phyloP scores from a whole-genome alignment of 2,329 filamentous ascomycete species.

The Nothophoma quercina region DNA sequence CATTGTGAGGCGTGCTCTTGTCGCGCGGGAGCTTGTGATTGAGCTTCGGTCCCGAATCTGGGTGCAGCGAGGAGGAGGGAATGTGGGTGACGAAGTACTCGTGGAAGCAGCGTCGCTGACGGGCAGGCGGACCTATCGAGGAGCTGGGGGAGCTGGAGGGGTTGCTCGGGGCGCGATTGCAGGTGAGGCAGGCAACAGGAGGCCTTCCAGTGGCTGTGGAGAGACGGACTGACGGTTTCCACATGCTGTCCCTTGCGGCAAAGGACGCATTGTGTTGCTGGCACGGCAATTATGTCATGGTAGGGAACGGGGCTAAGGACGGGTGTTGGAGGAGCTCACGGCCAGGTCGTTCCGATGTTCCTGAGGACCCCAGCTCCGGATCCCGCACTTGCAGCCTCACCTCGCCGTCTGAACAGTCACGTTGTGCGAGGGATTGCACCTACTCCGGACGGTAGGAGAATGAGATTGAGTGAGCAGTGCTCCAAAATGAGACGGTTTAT shows the following conservation, averaged over 20 bases:
- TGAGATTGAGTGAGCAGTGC: no score
- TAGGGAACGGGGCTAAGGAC: conserved; percentile 12
- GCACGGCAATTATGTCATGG: conserved; percentile 41
- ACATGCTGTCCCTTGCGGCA: conserved; percentile 47
- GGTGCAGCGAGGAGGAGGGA: conserved; percentile 89
- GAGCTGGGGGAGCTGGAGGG: conserved; percentile 11
- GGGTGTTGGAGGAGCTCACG: conserved; percentile 16
- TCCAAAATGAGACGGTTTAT: no score
- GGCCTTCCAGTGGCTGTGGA: conserved; percentile 36
- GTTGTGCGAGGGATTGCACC: neutral
- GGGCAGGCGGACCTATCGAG: conserved; percentile 23
- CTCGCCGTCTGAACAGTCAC: neutral
- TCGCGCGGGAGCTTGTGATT: conserved; percentile 88
- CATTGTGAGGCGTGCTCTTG: conserved; percentile 78
- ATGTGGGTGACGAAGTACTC: conserved; percentile 98
- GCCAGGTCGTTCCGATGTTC: conserved; percentile 30
- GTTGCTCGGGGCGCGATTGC: conserved; percentile 11
- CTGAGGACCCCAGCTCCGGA: conserved; percentile 20
- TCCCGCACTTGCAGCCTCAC: conserved; percentile 6
- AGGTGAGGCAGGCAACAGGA: conserved; percentile 24
- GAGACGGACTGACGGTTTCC: conserved; percentile 43
- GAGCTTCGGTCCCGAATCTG: conserved; percentile 74
- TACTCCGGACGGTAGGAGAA: no score
- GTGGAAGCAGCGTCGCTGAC: conserved; percentile 69
- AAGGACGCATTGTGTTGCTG: conserved; percentile 44